phyloP scores from a whole-genome alignment of 2,329 filamentous ascomycete genomes.

The Pseudonectria foliicola region DNA sequence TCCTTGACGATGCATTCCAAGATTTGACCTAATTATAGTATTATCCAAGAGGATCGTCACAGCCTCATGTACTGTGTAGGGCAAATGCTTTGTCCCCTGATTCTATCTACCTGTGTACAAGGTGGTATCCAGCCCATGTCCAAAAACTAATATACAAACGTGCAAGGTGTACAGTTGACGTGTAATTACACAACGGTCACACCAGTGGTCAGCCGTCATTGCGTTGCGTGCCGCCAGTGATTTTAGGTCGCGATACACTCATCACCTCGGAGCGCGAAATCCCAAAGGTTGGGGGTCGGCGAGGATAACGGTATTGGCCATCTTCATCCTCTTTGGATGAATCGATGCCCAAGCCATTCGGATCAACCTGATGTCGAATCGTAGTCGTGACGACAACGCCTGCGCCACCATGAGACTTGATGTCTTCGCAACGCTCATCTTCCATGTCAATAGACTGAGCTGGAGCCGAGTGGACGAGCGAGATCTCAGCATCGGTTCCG shows the following conservation, averaged over 20 bases:
- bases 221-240: constrained; percentile 14
- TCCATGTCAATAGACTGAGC: constrained; percentile 14
- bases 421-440: constrained; percentile 7
- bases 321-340: constrained; percentile 6
- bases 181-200: no score
- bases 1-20: no score
- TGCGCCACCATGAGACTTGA: constrained; percentile 9
- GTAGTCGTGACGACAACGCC: constrained; percentile 32
- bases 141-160: no score
- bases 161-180: no score
- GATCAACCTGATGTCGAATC: constrained; percentile 28
- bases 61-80: no score
- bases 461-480: constrained; percentile 16
- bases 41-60: no score
- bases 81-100: no score
- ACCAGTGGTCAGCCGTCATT: no score
- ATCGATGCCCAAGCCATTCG: constrained; percentile 10
- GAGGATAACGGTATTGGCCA: constrained; percentile 9
- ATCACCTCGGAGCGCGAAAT: constrained; percentile 7
- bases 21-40: no score
- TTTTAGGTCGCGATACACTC: constrained; percentile 17
- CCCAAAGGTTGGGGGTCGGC: constrained; percentile 8
- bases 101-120: no score
- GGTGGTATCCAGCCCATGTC: no score
- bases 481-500: constrained; percentile 20